Evolutionary conservation across 805 yeast genomes (phyloP).

Genomic region (Saturnispora gosingensis): DNA sequence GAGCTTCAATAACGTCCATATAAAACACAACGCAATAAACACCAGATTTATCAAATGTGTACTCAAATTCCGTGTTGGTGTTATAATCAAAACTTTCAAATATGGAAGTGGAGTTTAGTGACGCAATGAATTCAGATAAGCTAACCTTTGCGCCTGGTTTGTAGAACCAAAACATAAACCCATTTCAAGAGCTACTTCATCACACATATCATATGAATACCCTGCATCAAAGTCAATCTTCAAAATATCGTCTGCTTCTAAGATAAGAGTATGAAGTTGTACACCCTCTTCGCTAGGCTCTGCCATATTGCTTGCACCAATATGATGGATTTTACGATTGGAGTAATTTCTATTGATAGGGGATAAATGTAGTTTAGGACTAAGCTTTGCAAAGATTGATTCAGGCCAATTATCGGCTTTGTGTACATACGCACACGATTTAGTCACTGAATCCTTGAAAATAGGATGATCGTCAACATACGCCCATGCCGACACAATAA

Average conservation of each 20-base stretch:
- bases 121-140: neutral
- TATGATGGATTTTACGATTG: neutral
- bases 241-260: neutral
- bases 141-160: no score
- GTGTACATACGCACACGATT: neutral
- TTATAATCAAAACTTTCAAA: neutral
- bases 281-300: neutral
- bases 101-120: neutral
- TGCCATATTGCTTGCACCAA: neutral
- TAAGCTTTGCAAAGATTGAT: neutral
- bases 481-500: neutral
- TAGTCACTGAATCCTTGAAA: neutral
- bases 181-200: neutral
- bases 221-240: neutral
- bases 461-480: neutral
- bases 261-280: neutral
- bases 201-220: neutral
- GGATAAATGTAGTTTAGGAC: neutral
- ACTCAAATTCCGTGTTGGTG: neutral
- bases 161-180: no score
- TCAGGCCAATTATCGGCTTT: neutral
- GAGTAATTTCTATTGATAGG: neutral
- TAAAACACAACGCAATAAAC: neutral
- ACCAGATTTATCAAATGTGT: neutral
- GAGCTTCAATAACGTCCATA: neutral